Evolutionary conservation across 495 filamentous ascomycete species (phyloP), one percentile per base, ranked within the genome.

Genomic region (Umbilicaria muhlenbergii): DNA sequence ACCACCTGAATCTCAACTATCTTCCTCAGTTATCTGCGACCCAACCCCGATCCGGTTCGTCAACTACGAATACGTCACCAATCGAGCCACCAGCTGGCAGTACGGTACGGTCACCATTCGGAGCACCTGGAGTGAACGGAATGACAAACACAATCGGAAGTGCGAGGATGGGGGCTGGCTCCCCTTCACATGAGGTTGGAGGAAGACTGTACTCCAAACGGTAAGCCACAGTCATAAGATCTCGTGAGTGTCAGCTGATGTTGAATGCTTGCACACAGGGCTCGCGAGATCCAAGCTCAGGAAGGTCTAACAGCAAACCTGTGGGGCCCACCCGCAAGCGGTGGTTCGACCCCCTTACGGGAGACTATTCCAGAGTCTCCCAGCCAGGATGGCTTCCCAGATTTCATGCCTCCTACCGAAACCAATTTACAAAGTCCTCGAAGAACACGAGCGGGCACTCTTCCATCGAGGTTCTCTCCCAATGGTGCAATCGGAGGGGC

Each of bases 301-400:
- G 92, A 96, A 70, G 88, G 87, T 35, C 61, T 92, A 47, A 78
- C 80, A 50, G 71, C 85, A 40, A 86, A 83, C 58, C 77, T 88
- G 21, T 96, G 92, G 91, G 89, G 86, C 24, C 88, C 91, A 34
- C 91, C 91, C 42, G 89, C 92, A 31, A 93, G 87, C 58, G 88
- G 86, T 43, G 81, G 92, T 65, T 94, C 91, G 37, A 96, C 91
- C 16, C 92, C 91, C 47, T 73, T 98, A 44, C 83, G 91, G 47
- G 91, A 96, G 64, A 94, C 91, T 43, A 94, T 95, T 41, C 92
- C 91, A 50, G 91, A 98, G 65, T 93, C 87, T 10, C 80, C 80
- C n/a, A 86, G 82, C 42, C 86, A 85, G 53, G 91, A 95, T 63
- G 89, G 83, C 46, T 96, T 95, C 53, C 87, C 91, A 15, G 88